Evolutionary conservation across 164 flowering plant genomes (phyloP), one percentile per base, ranked within the genome.

Genomic region (Sextonia rubra): DNA sequence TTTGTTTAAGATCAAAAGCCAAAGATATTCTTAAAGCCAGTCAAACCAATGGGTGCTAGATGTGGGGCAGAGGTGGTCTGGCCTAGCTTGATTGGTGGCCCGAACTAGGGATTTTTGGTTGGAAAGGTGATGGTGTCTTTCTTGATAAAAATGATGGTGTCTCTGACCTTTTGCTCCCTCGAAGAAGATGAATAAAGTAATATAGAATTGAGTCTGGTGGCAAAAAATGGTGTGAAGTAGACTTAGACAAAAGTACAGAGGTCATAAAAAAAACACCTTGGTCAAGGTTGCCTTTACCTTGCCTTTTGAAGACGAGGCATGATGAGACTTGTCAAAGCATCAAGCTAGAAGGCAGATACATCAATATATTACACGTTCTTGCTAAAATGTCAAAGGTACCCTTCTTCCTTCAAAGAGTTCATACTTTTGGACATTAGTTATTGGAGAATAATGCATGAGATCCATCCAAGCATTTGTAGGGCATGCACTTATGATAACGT

Each of bases 61-160:
- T 20, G 73, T 47, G 72, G 78, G 75, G 66, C 68, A 25, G 32
- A 47, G 22, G 63, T 7, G 37, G 30, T 17, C 55, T 69, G 22
- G 58, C 18, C 20, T 22, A 32, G 18, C 62, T 48, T n/a, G 23
- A 20, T 52, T 52, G 58, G n/a, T 18, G 29, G 23, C 60, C 71
- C 20, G 6, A 27, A 32, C n/a, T 14, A 29, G 4, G 23, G 63
- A 2, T 30, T 58, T 29, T 63, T 70, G 68, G 74, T 24, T 58
- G 49, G 47, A 61, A 66, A 67, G 48, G n/a, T 22, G 64, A 61
- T 58, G 37, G 77, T 69, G 75, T 66, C 71, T 68, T 71, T 78
- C 78, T 72, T 69, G 18, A 26, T 18, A 30, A 52, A 55, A 78
- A 74, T 78, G 73, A 78, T 78, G 71, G 23, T 78, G 75, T 72